phyloP scores from a whole-genome alignment of 2,329 filamentous ascomycete genomes.

The Neofusicoccum sp. region DNA sequence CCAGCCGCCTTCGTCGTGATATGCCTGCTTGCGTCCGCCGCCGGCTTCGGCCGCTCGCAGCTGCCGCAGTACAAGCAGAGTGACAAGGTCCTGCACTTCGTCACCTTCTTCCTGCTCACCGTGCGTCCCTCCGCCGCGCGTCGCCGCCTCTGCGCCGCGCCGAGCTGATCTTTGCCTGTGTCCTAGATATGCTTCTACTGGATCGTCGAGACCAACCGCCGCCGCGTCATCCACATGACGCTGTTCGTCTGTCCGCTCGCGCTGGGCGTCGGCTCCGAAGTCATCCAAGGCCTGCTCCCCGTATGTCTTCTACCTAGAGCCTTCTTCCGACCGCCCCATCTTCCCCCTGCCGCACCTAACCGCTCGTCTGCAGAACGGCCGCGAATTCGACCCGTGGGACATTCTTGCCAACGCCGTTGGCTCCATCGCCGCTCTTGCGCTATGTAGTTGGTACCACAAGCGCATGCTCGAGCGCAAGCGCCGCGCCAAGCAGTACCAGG shows the following conservation, averaged over 20 bases:
- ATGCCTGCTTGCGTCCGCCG: constrained; percentile 63
- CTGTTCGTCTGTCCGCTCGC: constrained; percentile 72
- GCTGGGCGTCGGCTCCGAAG: constrained; percentile 72
- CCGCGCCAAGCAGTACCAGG: constrained; percentile 72
- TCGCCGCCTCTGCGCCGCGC: neutral
- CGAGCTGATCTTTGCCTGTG: neutral
- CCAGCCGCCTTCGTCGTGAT: constrained; percentile 56
- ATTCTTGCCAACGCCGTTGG: constrained; percentile 85
- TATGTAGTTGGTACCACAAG: constrained; percentile 90
- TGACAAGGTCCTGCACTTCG: constrained; percentile 84
- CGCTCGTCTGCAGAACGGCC: constrained; percentile 48
- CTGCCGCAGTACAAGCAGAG: constrained; percentile 62
- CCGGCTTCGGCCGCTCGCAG: constrained; percentile 64
- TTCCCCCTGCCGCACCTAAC: too few species aligned
- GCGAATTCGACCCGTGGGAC: constrained; percentile 73
- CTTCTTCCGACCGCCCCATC: neutral
- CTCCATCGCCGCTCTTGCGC: constrained; percentile 65
- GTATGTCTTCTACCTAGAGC: constrained; percentile 47
- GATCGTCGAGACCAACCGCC: constrained; percentile 87
- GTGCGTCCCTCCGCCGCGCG: constrained; percentile 38
- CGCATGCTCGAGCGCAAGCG: constrained; percentile 90
- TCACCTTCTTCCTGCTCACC: constrained; percentile 89
- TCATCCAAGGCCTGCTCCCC: constrained; percentile 71
- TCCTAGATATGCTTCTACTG: constrained; percentile 75
- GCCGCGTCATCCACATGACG: constrained; percentile 80